phyloP scores from a whole-genome alignment of 1,284 basidiomycete genomes.

The Malassezia pachydermatis region DNA sequence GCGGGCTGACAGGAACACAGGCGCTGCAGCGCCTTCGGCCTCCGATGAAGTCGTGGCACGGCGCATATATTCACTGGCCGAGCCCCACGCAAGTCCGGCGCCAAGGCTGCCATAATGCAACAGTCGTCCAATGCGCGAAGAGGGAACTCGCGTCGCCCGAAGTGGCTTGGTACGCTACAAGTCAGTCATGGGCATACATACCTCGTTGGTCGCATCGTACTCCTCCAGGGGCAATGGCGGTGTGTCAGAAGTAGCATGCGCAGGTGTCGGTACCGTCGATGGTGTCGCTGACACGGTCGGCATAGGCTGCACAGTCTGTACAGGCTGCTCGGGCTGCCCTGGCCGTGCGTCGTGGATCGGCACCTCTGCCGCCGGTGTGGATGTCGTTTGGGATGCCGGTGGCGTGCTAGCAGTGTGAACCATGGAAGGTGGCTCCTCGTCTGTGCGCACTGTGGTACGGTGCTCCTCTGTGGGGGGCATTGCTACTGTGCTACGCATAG shows the following conservation, averaged over 20 bases:
- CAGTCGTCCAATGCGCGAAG: constrained; percentile 42
- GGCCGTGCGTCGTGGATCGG: not conserved
- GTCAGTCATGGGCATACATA: no score
- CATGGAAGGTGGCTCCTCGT: no score
- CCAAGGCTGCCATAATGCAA: constrained; percentile 45
- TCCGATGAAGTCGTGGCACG: constrained; percentile 11
- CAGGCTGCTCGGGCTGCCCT: not conserved
- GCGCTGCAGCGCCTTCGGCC: constrained; percentile 2
- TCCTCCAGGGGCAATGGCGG: constrained; percentile 18
- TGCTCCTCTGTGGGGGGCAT: no score
- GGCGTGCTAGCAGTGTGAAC: no score
- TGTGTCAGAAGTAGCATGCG: not conserved
- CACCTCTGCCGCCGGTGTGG: not conserved
- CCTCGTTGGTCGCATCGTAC: constrained; percentile 40
- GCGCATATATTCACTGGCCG: constrained; percentile 32
- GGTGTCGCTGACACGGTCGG: not conserved
- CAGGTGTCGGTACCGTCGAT: not conserved
- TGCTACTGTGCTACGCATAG: no score
- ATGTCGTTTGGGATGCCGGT: not conserved
- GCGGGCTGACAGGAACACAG: constrained; percentile 50
- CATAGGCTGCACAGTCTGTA: not conserved
- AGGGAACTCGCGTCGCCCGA: constrained; percentile 40
- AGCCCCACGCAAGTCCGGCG: constrained; percentile 43
- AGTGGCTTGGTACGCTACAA: constrained; percentile 28
- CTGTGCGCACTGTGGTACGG: no score